phyloP scores from a whole-genome alignment of 495 filamentous ascomycete genomes.

The Neurospora tetrasperma region DNA sequence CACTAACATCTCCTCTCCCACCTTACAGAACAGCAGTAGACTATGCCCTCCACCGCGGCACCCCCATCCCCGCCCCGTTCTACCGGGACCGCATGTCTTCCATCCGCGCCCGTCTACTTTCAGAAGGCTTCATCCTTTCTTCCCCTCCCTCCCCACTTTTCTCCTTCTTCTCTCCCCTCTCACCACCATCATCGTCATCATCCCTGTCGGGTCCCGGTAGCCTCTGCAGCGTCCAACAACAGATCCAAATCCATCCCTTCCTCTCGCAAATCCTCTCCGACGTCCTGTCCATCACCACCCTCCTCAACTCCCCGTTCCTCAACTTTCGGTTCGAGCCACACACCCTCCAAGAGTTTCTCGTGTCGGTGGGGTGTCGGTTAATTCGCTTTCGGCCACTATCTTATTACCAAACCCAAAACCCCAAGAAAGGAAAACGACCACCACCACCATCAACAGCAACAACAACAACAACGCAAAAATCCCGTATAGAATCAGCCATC shows the following conservation, averaged over 20 bases:
- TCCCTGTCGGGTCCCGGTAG: background rate
- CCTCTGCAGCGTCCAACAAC: background rate
- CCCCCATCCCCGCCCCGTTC: background rate
- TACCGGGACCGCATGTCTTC: background rate
- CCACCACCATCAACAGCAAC: background rate
- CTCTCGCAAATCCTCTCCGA: background rate
- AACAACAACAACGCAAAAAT: background rate
- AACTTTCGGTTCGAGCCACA: background rate
- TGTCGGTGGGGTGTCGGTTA: background rate
- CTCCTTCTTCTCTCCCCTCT: background rate
- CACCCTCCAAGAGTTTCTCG: background rate
- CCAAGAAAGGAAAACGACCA: background rate
- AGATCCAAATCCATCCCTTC: background rate
- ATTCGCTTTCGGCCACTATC: background rate
- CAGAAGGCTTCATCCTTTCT: background rate
- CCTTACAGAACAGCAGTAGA: background rate
- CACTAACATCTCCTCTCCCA: background rate
- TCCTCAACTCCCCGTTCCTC: background rate
- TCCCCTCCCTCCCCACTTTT: background rate
- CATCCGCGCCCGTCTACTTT: background rate
- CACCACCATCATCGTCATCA: background rate
- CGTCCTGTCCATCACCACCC: background rate
- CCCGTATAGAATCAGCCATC: background rate
- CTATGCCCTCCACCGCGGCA: background rate
- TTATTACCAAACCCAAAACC: background rate